Percentiles rank a stretch among this genome's conserved stretches.
phyloP scores from a whole-genome alignment of 1,284 basidiomycete species.

The Sanghuangporus baumii region DNA sequence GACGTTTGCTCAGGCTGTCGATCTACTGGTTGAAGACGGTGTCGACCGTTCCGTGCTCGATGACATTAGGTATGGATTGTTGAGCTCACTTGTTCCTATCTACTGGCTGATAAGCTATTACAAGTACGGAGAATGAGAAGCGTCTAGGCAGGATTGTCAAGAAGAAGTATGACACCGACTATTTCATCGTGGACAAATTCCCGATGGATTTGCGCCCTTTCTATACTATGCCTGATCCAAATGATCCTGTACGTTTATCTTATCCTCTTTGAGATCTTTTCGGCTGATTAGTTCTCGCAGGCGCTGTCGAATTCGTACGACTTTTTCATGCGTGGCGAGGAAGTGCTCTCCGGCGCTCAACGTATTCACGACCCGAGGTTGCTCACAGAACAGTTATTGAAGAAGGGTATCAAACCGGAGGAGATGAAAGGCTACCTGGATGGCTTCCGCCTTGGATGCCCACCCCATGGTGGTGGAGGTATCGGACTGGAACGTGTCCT shows the following conservation, averaged over 20 bases:
- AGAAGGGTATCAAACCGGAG: constrained; percentile 77
- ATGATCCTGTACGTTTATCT: constrained; percentile 61
- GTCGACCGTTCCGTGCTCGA: constrained; percentile 72
- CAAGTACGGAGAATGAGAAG: constrained; percentile 89
- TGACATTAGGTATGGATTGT: constrained; percentile 72
- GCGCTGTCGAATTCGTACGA: constrained; percentile 97
- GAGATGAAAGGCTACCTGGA: constrained; percentile 91
- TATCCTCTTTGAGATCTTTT: constrained; percentile 2
- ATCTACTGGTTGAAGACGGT: constrained; percentile 80
- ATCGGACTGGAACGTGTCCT: constrained; percentile 93
- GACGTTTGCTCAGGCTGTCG: constrained; percentile 83
- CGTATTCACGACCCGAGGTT: constrained; percentile 90
- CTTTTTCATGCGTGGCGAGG: constrained; percentile 99
- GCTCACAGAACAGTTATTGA: constrained; percentile 80
- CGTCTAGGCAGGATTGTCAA: constrained; percentile 85
- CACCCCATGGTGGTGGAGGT: constrained; percentile 83
- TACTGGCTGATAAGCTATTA: constrained; percentile 8
- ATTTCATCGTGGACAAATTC: constrained; percentile 98
- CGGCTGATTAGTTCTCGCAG: constrained; percentile 31
- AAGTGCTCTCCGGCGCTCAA: constrained; percentile 96
- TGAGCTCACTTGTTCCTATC: background rate
- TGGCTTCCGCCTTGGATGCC: constrained; percentile 90
- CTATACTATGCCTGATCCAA: constrained; percentile 96
- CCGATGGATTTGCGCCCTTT: constrained; percentile 91
- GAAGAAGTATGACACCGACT: constrained; percentile 93